Evolutionary conservation across 106 monocot genomes (phyloP).

Genomic region (Narthecium ossifragum): DNA sequence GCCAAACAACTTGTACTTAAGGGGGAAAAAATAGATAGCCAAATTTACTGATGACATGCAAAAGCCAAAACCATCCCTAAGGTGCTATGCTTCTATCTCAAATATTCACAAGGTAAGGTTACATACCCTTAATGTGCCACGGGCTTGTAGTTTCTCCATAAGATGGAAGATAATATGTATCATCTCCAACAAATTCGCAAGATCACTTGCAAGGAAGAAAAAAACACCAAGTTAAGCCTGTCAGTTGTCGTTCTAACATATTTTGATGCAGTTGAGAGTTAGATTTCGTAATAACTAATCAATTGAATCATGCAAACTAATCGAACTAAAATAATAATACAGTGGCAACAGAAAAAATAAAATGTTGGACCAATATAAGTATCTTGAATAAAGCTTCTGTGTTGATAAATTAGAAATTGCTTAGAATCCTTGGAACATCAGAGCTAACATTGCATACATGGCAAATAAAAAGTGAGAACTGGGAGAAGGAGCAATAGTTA

Average conservation of each 20-base stretch:
- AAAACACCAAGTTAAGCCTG: not conserved
- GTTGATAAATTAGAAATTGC: no score
- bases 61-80: not conserved
- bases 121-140: conserved; percentile 77
- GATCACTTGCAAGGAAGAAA: conserved; percentile 53
- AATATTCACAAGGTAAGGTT: not conserved
- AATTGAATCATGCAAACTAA: no score
- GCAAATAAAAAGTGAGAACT: not conserved
- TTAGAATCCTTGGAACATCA: no score
- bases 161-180: conserved; percentile 73
- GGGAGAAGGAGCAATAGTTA: not conserved
- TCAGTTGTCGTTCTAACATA: not conserved
- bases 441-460: not conserved
- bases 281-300: no score
- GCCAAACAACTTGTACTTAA: no score
- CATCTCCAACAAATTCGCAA: conserved; percentile 84
- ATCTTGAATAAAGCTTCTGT: no score
- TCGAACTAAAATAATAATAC: no score
- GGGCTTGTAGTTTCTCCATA: conserved; percentile 87
- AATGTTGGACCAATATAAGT: no score
- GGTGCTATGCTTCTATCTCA: not conserved
- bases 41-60: not conserved
- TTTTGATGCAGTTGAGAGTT: not conserved
- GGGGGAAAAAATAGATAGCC: no score
- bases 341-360: no score